phyloP scores from a whole-genome alignment of 2,329 filamentous ascomycete species.

The Exophiala viscosa region DNA sequence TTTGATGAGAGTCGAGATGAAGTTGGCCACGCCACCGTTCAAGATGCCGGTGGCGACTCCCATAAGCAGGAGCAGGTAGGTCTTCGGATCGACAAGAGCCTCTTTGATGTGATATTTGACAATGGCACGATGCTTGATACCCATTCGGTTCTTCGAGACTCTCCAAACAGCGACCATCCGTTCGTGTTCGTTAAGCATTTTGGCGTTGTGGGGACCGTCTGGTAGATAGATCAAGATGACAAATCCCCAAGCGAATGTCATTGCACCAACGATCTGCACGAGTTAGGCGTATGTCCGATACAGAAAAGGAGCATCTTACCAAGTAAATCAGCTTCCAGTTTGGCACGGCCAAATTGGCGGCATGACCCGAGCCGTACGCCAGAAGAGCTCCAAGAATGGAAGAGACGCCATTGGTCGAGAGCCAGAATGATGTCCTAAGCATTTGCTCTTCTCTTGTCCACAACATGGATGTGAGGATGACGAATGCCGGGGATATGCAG shows the following conservation, averaged over 20 bases:
- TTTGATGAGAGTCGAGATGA: conserved; percentile 45
- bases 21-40: conserved; percentile 50
- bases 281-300: not conserved
- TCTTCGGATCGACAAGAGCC: conserved; percentile 38
- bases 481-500: conserved; percentile 30
- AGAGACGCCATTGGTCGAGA: conserved; percentile 37
- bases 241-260: conserved; percentile 44
- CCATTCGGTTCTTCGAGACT: conserved; percentile 42
- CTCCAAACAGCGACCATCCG: conserved; percentile 40
- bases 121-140: conserved; percentile 38
- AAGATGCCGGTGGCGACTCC: conserved; percentile 46
- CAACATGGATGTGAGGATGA: conserved; percentile 38
- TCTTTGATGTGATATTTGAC: conserved; percentile 38
- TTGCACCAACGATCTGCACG: conserved; percentile 35
- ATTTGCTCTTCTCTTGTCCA: conserved; percentile 39
- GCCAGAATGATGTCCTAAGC: conserved; percentile 35
- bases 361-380: conserved; percentile 36
- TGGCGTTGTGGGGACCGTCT: conserved; percentile 38
- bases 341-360: conserved; percentile 26
- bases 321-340: conserved; percentile 42
- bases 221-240: conserved; percentile 37
- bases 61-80: conserved; percentile 39
- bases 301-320: conserved; percentile 2
- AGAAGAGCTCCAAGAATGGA: conserved; percentile 38
- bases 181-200: conserved; percentile 39